Evolutionary conservation across 106 monocot species (phyloP), one percentile per base, ranked within the genome.

Genomic region (Apostasia shenzhenica): DNA sequence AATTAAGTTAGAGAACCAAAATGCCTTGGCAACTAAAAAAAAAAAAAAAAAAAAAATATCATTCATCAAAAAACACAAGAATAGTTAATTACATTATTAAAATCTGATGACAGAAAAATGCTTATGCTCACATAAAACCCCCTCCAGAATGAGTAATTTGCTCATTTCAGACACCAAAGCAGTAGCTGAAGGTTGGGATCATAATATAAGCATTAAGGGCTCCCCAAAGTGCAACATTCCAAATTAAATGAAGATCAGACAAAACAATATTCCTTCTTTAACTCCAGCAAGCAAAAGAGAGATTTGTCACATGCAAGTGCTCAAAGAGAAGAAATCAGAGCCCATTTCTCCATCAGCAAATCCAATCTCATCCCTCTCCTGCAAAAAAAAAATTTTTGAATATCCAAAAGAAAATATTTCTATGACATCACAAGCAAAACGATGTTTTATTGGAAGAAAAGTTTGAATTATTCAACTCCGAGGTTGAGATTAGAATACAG

Each of bases 291-390:
- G 4, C 50, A 50, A 50, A 5, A 50, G 50, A 8, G 50, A 4
- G 8, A 5, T 8, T 8, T 5, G 4, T 62, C 62, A 62, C 38
- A 62, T 40, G 45, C 43, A 44, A 13, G 62, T 62, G 44, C 62
- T 62, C 45, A 62, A 44, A 3, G 43, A 45, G 13, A 44, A 62
- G 62, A 62, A 11, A 45, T 62, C 62, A 62, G 62, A 62, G 5
- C 45, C 37, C 45, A 62, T 45, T 45, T 62, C 62, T 62, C 45
- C 62, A 4, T 62, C 45, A 13, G 13, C 9, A 3, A 62, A 62
- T 43, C 62, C 62, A 0, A 62, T 42, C 12, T 45, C 62, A 45
- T 62, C 62, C 38, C 62, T 62, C 13, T 62, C 62, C 62, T 62
- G 45, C 12, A 43, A 45, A 43, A 4, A 12, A 62, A 44, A 45